These are phyloP conservation scores for Tetrahymena malaccensis DNA, from an alignment of 73 alveolate genomes.

Conservation along the genomic window DNA sequence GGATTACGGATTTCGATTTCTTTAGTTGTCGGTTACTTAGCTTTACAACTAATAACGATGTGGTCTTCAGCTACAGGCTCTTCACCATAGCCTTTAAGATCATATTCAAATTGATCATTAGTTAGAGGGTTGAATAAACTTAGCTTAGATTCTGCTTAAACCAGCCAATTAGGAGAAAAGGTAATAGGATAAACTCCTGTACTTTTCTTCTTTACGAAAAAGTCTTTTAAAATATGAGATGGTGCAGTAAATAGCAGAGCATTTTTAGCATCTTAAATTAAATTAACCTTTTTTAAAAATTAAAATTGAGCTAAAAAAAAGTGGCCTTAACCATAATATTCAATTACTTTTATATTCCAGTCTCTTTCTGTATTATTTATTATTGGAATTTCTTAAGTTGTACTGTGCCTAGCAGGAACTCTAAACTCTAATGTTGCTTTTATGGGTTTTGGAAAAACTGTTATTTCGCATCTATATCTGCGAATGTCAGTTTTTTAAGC, in stretches of 20 bases:
- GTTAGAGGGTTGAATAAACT: conserved; percentile 76
- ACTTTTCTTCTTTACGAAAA: conserved; percentile 67
- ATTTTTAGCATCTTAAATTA: conserved; percentile 8
- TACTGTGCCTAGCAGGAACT: conserved; percentile 87
- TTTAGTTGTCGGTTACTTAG: conserved; percentile 76
- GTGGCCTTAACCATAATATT: conserved; percentile 47
- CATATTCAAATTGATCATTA: conserved; percentile 88
- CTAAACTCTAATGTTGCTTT: conserved; percentile 91
- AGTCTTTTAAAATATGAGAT: conserved; percentile 30
- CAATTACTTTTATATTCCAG: conserved; percentile 87
- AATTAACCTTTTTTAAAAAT: conserved; percentile 1
- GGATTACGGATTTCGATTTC: conserved; percentile 76
- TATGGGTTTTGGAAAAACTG: conserved; percentile 91
- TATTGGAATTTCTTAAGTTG: conserved; percentile 92
- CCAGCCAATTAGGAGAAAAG: conserved; percentile 86
- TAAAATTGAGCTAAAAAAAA: conserved; percentile 2
- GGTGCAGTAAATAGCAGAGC: conserved; percentile 3
- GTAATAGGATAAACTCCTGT: conserved; percentile 69
- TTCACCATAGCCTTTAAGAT: conserved; percentile 93
- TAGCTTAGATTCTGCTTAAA: conserved; percentile 74
- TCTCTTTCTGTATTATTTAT: conserved; percentile 91
- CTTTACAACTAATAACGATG: conserved; percentile 83
- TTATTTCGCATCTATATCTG: conserved; percentile 81
- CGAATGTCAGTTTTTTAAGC: conserved; percentile 86
- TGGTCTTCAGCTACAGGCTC: conserved; percentile 98